Percentiles rank a stretch among this genome's conserved stretches.
Conservation (phyloP, 2,329 filamentous ascomycete species). For the Diaporthe destruens region DNA sequence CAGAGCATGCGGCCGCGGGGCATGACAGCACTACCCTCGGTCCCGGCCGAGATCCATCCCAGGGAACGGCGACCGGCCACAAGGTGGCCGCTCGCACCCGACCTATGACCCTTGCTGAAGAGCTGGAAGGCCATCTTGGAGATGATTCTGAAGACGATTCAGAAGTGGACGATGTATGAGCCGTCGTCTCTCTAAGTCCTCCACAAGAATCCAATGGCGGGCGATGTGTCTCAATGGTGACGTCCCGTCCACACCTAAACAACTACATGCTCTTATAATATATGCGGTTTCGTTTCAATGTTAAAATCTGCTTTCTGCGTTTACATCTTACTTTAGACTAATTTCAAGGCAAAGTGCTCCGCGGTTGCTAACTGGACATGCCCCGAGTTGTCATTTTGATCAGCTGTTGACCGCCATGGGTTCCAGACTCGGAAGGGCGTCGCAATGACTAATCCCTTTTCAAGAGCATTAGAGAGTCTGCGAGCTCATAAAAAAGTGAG, state of each 20-base stretch:
- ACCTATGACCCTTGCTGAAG: not conserved
- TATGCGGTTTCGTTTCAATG: not conserved
- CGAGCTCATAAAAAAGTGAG: not conserved
- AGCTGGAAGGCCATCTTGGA: not conserved
- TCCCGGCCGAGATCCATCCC: not conserved
- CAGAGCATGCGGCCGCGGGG: not conserved
- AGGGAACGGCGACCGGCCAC: not conserved
- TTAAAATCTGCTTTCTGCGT: not conserved
- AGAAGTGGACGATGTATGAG: not conserved
- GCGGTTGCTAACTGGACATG: not conserved
- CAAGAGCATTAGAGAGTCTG: not conserved
- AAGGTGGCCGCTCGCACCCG: not conserved
- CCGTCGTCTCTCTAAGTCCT: not conserved
- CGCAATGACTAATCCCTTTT: not conserved
- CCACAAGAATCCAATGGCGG: not conserved
- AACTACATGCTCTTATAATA: not conserved
- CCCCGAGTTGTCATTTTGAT: not conserved
- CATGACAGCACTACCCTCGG: not conserved
- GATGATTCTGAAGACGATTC: not conserved
- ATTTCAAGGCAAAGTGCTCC: not conserved
- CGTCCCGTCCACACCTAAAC: not conserved
- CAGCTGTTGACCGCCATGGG: not conserved
- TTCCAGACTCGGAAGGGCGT: not conserved
- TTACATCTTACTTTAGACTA: not conserved
- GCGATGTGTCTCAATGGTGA: no score